These are phyloP conservation scores for Lasiosphaeria miniovina DNA, from an alignment of 495 filamentous ascomycete species.

Conservation along the genomic window DNA sequence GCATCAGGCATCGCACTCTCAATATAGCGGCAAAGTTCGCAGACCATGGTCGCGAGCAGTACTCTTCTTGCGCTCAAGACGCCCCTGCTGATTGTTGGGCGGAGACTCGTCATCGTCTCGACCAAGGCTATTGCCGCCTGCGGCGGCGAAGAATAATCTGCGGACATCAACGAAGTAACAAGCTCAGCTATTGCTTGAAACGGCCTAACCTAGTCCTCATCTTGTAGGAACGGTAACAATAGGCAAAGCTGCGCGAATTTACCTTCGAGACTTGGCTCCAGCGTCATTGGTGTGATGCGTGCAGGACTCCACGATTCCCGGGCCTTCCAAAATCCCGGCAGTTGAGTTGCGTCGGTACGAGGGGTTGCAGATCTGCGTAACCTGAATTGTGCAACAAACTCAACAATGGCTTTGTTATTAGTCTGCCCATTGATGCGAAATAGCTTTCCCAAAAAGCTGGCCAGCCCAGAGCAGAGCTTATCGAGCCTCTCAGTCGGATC, in stretches of 20 bases:
- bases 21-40: conserved; percentile 21
- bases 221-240: neutral
- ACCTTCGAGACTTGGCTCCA: conserved; percentile 4
- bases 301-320: conserved; percentile 1
- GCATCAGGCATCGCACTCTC: conserved; percentile 1
- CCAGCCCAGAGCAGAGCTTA: neutral
- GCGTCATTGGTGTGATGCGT: neutral
- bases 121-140: conserved; percentile 15
- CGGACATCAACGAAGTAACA: conserved; percentile 8
- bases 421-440: neutral
- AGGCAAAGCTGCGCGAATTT: conserved; percentile 12
- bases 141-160: conserved; percentile 9
- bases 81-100: neutral
- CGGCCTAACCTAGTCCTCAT: neutral
- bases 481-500: neutral
- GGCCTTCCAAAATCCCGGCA: conserved; percentile 9
- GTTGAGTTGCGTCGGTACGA: neutral
- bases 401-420: conserved; percentile 1
- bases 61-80: neutral
- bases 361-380: neutral
- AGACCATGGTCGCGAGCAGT: conserved; percentile 13
- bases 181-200: conserved; percentile 3
- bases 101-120: conserved; percentile 9
- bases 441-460: conserved; percentile 2
- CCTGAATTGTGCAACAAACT: conserved; percentile 5